Percentiles rank a stretch among this genome's conserved stretches.
Evolutionary conservation across 805 yeast species (phyloP).

Genomic region (Candida palmyrensis): DNA sequence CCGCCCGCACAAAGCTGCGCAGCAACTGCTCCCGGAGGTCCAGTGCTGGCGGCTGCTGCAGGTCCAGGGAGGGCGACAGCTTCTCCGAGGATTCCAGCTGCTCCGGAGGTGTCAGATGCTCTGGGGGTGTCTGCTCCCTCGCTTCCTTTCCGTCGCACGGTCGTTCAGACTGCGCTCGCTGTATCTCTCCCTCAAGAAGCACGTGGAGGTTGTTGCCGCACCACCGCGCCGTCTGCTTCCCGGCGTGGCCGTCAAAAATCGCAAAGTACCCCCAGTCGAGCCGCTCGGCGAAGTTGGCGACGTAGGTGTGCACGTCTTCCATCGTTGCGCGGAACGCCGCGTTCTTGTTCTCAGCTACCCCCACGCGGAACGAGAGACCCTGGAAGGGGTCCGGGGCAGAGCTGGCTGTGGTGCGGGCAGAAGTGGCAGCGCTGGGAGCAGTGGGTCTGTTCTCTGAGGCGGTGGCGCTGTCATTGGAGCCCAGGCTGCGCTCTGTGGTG

Average conservation of each 20-base stretch:
- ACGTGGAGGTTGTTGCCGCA: conserved; percentile 84
- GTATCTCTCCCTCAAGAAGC: conserved; percentile 54
- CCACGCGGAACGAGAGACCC: conserved; percentile 72
- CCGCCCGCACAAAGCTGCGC: conserved; percentile 71
- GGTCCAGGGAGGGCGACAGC: conserved; percentile 14
- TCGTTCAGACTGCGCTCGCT: too few relatives aligned
- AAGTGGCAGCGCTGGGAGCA: too few relatives aligned
- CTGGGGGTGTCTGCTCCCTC: conserved; percentile 10
- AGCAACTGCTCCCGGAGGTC: conserved; percentile 65
- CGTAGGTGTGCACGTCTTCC: conserved; percentile 96
- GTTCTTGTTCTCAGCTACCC: conserved; percentile 89
- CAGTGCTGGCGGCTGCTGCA: too few relatives aligned
- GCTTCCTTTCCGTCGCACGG: too few relatives aligned
- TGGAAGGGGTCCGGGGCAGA: conserved; percentile 41
- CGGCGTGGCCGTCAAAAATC: conserved; percentile 96
- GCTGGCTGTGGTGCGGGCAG: too few relatives aligned
- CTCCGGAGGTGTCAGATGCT: conserved; percentile 1
- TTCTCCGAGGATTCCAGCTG: conserved; percentile 15
- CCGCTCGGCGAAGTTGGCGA: conserved; percentile 87
- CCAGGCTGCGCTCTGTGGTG: too few relatives aligned
- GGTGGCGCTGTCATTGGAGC: too few relatives aligned
- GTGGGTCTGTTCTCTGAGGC: too few relatives aligned
- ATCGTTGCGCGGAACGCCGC: conserved; percentile 74
- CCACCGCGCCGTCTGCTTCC: conserved; percentile 88
- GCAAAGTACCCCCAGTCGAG: conserved; percentile 95